Conservation (phyloP, 139 green algal genomes). For the Zygnema cylindricum region DNA sequence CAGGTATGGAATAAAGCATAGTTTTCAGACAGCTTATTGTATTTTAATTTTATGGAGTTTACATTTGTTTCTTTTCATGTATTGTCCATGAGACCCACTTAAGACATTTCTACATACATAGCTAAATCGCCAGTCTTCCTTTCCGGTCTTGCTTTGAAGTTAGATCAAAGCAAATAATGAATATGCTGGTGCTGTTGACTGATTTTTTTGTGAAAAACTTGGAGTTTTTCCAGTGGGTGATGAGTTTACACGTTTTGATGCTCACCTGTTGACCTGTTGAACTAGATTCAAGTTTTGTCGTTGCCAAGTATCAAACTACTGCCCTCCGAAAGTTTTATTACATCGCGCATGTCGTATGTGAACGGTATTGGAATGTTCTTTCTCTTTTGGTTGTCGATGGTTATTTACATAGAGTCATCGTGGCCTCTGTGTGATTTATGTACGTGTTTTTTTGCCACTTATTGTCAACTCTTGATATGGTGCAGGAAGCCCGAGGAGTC, state of each 20-base stretch:
- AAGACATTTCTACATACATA: no score
- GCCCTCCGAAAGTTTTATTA: no score
- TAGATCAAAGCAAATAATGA: no score
- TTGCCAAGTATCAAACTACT: no score
- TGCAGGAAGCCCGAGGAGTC: conserved; percentile 80
- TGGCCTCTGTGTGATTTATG: not conserved
- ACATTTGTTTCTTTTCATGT: not conserved
- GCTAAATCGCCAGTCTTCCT: no score
- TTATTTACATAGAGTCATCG: not conserved
- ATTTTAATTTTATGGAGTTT: not conserved
- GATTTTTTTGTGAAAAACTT: not conserved
- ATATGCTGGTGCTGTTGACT: not conserved
- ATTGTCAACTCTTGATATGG: not conserved
- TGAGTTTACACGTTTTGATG: no score
- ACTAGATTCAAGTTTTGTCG: no score
- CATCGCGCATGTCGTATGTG: not conserved
- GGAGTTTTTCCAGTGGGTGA: no score
- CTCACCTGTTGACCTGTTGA: no score
- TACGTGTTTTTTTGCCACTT: not conserved
- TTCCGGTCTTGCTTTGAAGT: no score
- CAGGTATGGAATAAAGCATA: no score
- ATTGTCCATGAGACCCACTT: no score
- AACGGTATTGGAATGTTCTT: not conserved
- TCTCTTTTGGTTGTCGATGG: not conserved
- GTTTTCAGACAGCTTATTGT: not conserved